Evolutionary conservation across 495 filamentous ascomycete species (phyloP).

Genomic region (Hypoxylon subgilvum): DNA sequence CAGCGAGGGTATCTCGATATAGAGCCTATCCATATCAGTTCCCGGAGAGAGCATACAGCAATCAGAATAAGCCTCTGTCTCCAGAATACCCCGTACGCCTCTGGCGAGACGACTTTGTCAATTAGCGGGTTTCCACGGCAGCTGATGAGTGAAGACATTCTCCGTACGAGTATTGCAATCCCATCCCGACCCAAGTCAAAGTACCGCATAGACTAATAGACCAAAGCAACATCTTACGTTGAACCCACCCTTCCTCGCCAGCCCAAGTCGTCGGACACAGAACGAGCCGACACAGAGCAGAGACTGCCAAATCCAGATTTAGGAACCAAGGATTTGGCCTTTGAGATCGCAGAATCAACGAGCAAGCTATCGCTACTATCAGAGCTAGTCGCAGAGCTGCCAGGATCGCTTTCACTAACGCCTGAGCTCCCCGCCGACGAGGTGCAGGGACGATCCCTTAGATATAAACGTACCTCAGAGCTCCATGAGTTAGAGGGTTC

Average conservation of each 20-base stretch:
- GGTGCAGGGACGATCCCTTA: background rate
- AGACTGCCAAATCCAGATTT: background rate
- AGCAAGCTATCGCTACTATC: background rate
- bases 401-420: background rate
- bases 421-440: background rate
- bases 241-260: background rate
- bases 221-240: background rate
- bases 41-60: slow-evolving; percentile 5
- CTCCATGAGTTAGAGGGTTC: background rate
- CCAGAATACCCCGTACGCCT: slow-evolving; percentile 14
- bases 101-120: slow-evolving; percentile 16
- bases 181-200: background rate
- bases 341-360: background rate
- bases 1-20: slow-evolving; percentile 21
- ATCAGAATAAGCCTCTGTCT: slow-evolving; percentile 35
- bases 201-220: background rate
- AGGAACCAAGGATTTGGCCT: background rate
- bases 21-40: slow-evolving; percentile 12
- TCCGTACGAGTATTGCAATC: background rate
- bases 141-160: slow-evolving; percentile 31
- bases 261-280: too few relatives aligned
- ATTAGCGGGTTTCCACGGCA: slow-evolving; percentile 44
- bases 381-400: background rate
- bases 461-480: too few relatives aligned
- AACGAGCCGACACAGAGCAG: background rate